Evolutionary conservation across 495 filamentous ascomycete genomes (phyloP).

Genomic region (Penicillium ucsense): DNA sequence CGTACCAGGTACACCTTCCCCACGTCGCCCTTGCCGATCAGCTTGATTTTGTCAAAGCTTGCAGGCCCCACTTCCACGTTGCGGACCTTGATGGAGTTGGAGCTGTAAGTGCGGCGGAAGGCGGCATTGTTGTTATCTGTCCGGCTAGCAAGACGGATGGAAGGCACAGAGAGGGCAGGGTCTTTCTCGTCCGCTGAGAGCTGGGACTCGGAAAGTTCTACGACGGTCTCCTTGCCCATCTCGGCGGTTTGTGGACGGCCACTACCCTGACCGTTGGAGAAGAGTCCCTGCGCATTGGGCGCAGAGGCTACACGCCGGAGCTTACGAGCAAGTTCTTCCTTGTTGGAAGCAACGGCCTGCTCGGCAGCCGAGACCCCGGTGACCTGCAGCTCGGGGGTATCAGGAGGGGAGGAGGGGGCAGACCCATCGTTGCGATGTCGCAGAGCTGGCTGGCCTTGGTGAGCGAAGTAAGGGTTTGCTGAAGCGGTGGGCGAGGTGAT

Average conservation of each 20-base stretch:
- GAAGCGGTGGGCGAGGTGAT: conserved; percentile 79
- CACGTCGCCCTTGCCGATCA: conserved; percentile 97
- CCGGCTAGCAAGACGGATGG: conserved; percentile 28
- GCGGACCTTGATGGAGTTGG: conserved; percentile 96
- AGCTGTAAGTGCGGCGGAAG: conserved; percentile 94
- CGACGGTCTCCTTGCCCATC: conserved; percentile 65
- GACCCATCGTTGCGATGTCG: conserved; percentile 92
- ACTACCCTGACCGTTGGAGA: conserved; percentile 52
- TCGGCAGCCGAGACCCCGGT: conserved; percentile 63
- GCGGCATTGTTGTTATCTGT: conserved; percentile 48
- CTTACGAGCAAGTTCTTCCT: conserved; percentile 88
- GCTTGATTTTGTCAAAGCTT: conserved; percentile 98
- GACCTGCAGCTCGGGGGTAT: conserved; percentile 71
- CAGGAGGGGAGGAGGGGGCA: conserved; percentile 92
- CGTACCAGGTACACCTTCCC: conserved; percentile 96
- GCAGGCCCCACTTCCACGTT: conserved; percentile 92
- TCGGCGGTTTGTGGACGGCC: conserved; percentile 74
- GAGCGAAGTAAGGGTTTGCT: conserved; percentile 94
- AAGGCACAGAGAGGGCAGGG: conserved; percentile 33
- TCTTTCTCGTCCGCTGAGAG: conserved; percentile 41
- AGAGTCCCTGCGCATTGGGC: conserved; percentile 92
- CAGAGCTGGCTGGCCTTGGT: conserved; percentile 87
- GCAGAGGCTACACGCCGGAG: conserved; percentile 89
- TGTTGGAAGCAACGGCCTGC: conserved; percentile 68
- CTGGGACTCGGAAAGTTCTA: conserved; percentile 42